Evolutionary conservation across 2,329 filamentous ascomycete genomes (phyloP).

Genomic region (Coniochaeta sp.): DNA sequence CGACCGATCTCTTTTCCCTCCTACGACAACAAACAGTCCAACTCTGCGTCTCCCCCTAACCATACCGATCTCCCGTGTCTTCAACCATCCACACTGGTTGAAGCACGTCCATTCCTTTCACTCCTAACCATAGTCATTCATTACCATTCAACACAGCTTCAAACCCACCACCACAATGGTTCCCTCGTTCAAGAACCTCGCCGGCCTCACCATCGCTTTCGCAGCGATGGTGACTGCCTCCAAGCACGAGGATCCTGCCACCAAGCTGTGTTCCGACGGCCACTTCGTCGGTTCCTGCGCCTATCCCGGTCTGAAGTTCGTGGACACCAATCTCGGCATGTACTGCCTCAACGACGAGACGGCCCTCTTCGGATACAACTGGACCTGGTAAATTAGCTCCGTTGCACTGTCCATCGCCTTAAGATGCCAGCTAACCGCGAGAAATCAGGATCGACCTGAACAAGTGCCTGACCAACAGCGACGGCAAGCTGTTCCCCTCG

Average conservation of each 20-base stretch:
- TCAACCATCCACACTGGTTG: background rate
- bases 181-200: background rate
- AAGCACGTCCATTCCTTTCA: background rate
- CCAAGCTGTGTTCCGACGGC: background rate
- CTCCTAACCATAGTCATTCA: background rate
- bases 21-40: background rate
- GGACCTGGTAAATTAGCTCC: slow-evolving; percentile 25
- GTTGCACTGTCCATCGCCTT: background rate
- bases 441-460: slow-evolving; percentile 20
- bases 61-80: background rate
- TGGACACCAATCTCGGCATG: slow-evolving; percentile 25
- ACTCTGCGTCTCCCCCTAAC: background rate
- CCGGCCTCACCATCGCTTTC: background rate
- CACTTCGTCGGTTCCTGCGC: slow-evolving; percentile 26
- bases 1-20: too few species aligned
- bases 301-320: slow-evolving; percentile 25
- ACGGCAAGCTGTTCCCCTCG: slow-evolving; percentile 13
- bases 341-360: slow-evolving; percentile 31
- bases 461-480: slow-evolving; percentile 20
- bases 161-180: background rate
- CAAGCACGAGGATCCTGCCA: background rate
- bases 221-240: background rate
- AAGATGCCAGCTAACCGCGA: background rate
- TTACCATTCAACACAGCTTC: background rate
- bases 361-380: slow-evolving; percentile 28